Conservation (phyloP, 345 rosid genomes). For the Citrus trifoliata region DNA sequence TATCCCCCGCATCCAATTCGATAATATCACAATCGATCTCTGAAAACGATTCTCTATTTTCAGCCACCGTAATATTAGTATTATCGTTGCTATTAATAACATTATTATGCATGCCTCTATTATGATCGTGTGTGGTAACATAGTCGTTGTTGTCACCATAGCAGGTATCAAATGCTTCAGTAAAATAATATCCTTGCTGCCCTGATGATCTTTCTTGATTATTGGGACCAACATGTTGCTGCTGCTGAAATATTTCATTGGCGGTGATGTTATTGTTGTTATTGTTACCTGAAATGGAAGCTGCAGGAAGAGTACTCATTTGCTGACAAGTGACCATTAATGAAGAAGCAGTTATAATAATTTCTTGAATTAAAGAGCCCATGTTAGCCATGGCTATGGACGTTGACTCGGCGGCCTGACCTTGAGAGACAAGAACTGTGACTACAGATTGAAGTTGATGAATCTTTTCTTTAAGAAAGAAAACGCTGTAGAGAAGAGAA, state of each 20-base stretch:
- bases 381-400: conserved; percentile 46
- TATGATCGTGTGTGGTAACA: background rate
- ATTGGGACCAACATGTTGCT: background rate
- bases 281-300: conserved; percentile 9
- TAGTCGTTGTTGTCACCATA: conserved; percentile 17
- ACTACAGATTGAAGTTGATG: conserved; percentile 58
- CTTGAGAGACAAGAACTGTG: conserved; percentile 34
- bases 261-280: background rate
- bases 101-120: background rate
- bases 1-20: conserved; percentile 57
- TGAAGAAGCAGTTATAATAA: conserved; percentile 61
- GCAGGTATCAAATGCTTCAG: conserved; percentile 25
- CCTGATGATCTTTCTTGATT: conserved; percentile 21
- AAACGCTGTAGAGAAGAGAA: conserved; percentile 57
- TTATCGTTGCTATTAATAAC: background rate
- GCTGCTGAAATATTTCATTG: conserved; percentile 4
- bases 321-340: conserved; percentile 70
- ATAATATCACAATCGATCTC: conserved; percentile 32
- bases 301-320: conserved; percentile 16
- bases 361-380: conserved; percentile 53
- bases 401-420: conserved; percentile 31
- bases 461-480: conserved; percentile 61
- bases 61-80: background rate
- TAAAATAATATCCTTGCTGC: conserved; percentile 21
- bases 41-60: conserved; percentile 5